These are phyloP conservation scores for Chaetomidium leptoderma DNA, from an alignment of 495 filamentous ascomycete species.

Conservation along the genomic window DNA sequence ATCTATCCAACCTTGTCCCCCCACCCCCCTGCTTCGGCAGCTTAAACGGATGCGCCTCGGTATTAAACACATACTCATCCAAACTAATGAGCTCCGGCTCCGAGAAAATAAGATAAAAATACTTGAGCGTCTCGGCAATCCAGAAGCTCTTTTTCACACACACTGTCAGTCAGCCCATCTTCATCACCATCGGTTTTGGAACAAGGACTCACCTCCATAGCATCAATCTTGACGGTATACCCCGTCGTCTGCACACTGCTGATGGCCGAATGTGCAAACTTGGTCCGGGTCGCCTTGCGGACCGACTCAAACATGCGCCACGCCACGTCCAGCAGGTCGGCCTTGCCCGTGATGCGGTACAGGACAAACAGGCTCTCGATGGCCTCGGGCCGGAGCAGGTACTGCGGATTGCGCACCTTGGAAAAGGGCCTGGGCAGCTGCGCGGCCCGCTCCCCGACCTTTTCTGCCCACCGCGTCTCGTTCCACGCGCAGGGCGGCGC, in stretches of 20 bases:
- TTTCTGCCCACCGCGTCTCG: slow-evolving; percentile 26
- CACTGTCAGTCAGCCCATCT: background rate
- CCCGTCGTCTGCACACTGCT: slow-evolving; percentile 39
- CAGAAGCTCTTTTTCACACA: slow-evolving; percentile 42
- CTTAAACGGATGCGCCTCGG: slow-evolving; percentile 75
- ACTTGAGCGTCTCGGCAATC: slow-evolving; percentile 50
- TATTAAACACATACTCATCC: slow-evolving; percentile 79
- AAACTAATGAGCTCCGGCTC: slow-evolving; percentile 67
- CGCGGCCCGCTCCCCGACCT: slow-evolving; percentile 30
- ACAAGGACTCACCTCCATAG: slow-evolving; percentile 44
- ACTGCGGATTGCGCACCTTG: slow-evolving; percentile 31
- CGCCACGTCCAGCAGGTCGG: slow-evolving; percentile 60
- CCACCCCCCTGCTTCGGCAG: slow-evolving; percentile 21
- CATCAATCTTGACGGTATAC: slow-evolving; percentile 29
- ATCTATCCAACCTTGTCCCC: background rate
- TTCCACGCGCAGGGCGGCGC: slow-evolving; percentile 25
- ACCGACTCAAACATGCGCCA: slow-evolving; percentile 75
- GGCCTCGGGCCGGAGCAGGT: slow-evolving; percentile 58
- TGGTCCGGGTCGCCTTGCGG: slow-evolving; percentile 54
- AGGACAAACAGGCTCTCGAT: slow-evolving; percentile 72
- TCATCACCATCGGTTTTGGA: background rate
- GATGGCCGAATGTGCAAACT: slow-evolving; percentile 56
- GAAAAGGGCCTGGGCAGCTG: slow-evolving; percentile 56
- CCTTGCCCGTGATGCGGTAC: slow-evolving; percentile 69
- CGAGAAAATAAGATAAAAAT: slow-evolving; percentile 76